Percentiles rank a stretch among this genome's conserved stretches.
phyloP scores from a whole-genome alignment of 352 stramenopile species.

The Peronospora farinosa region DNA sequence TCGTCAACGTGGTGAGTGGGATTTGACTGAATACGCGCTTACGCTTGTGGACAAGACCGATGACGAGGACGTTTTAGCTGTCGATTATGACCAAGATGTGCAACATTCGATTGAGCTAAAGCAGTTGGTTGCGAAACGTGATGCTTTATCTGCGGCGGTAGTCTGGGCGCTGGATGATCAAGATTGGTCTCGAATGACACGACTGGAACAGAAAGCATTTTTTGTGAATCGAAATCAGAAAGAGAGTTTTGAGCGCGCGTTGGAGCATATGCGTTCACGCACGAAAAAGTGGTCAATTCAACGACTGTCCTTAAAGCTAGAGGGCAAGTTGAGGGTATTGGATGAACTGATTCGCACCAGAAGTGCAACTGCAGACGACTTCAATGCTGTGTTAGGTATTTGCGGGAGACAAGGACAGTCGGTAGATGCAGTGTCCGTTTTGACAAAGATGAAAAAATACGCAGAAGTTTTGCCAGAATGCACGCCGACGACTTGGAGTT shows the following conservation, averaged over 20 bases:
- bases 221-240: conserved; percentile 14
- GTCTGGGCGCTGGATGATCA: conserved; percentile 22
- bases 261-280: conserved; percentile 12
- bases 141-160: conserved; percentile 17
- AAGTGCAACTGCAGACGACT: conserved; percentile 20
- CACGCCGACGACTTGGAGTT: conserved; percentile 25
- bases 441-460: conserved; percentile 33
- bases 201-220: conserved; percentile 13
- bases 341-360: conserved; percentile 28
- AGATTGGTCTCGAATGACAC: conserved; percentile 19
- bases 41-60: conserved; percentile 7
- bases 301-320: conserved; percentile 22
- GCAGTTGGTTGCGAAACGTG: conserved; percentile 14
- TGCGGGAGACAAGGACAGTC: conserved; percentile 34
- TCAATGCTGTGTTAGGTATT: conserved; percentile 34
- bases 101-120: conserved; percentile 10
- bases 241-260: conserved; percentile 22
- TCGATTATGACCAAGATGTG: conserved; percentile 1
- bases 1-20: conserved; percentile 35
- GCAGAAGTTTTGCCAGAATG: conserved; percentile 13
- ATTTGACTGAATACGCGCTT: conserved; percentile 20
- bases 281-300: conserved; percentile 8
- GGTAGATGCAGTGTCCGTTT: conserved; percentile 25
- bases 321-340: conserved; percentile 30
- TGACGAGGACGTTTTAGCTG: background rate